A percentile compares a stretch with the other conserved stretches of the same genome.
Evolutionary conservation across 192 early-diverging fungal genomes (phyloP).

Genomic region (Rhizophagus sp.): DNA sequence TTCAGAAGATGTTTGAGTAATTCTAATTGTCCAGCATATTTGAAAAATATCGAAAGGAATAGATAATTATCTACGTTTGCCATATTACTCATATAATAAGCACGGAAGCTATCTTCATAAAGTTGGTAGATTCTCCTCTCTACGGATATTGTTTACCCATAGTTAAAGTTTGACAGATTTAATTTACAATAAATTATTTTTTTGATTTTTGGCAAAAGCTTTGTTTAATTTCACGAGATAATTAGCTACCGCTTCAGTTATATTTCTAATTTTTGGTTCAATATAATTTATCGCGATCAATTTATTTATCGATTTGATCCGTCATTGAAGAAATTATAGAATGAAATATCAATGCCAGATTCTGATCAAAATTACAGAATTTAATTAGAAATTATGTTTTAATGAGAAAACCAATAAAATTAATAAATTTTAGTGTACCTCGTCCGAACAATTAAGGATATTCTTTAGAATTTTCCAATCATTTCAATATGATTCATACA

Average conservation of each 20-base stretch:
- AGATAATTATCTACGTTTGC: neutral
- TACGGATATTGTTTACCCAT: slow-evolving; percentile 25
- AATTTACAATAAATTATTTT: neutral
- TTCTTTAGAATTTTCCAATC: no score
- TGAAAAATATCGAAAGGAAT: slow-evolving; percentile 24
- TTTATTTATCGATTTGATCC: neutral
- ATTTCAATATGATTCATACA: no score
- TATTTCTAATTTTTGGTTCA: neutral
- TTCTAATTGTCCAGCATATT: slow-evolving; percentile 8
- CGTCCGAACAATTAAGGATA: slow-evolving; percentile 15
- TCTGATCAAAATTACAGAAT: neutral
- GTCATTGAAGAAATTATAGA: slow-evolving; percentile 14
- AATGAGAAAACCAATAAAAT: no score
- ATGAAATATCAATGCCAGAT: slow-evolving; percentile 27
- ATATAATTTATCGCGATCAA: neutral
- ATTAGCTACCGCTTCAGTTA: neutral
- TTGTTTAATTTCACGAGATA: neutral
- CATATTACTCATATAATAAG: slow-evolving; percentile 11
- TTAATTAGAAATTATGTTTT: neutral
- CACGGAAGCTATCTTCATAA: slow-evolving; percentile 27
- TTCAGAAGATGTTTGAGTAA: slow-evolving; percentile 17
- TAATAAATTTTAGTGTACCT: neutral
- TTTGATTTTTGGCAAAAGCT: neutral
- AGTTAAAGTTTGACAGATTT: slow-evolving; percentile 15
- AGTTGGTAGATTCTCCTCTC: neutral